A percentile compares a stretch with the other conserved stretches of the same genome.
Evolutionary conservation across 1,284 basidiomycete species (phyloP).

Genomic region (Cutaneotrichosporon dermatis): DNA sequence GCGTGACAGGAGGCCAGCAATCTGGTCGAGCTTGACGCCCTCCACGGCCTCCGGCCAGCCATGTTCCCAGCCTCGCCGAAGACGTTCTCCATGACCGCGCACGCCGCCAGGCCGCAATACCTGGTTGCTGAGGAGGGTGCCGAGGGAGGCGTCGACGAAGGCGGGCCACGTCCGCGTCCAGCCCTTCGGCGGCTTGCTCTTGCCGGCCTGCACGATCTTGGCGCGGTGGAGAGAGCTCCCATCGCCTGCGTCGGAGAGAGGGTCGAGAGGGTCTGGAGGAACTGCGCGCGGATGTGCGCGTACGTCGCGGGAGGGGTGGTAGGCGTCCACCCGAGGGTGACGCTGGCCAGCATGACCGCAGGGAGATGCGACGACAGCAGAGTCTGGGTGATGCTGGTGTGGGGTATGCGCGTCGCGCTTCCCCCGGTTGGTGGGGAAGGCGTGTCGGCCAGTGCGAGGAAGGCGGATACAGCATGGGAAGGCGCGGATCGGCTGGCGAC

Average conservation of each 20-base stretch:
- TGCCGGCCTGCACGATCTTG: conserved; percentile 18
- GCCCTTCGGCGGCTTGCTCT: conserved; percentile 15
- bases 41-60: conserved; percentile 27
- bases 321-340: conserved; percentile 35
- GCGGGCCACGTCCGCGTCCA: conserved; percentile 33
- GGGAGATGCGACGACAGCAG: conserved; percentile 28
- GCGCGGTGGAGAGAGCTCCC: conserved; percentile 25
- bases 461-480: conserved; percentile 2
- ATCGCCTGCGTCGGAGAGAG: conserved; percentile 31
- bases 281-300: conserved; percentile 14
- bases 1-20: conserved; percentile 32
- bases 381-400: conserved; percentile 23
- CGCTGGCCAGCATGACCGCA: conserved; percentile 26
- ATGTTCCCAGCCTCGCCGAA: conserved; percentile 33
- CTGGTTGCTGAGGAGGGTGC: conserved; percentile 30
- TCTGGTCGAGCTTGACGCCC: conserved; percentile 33
- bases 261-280: conserved; percentile 15
- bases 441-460: conserved; percentile 24
- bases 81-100: conserved; percentile 39
- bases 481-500: conserved; percentile 2
- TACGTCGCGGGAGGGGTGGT: conserved; percentile 19
- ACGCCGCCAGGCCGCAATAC: conserved; percentile 35
- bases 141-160: conserved; percentile 30
- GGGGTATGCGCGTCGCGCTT: conserved; percentile 10
- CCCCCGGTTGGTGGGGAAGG: conserved; percentile 15